A percentile compares a stretch with the other conserved stretches of the same genome.
Evolutionary conservation across 768 basidiomycete genomes (phyloP).

Genomic region (Mycena alexandri): DNA sequence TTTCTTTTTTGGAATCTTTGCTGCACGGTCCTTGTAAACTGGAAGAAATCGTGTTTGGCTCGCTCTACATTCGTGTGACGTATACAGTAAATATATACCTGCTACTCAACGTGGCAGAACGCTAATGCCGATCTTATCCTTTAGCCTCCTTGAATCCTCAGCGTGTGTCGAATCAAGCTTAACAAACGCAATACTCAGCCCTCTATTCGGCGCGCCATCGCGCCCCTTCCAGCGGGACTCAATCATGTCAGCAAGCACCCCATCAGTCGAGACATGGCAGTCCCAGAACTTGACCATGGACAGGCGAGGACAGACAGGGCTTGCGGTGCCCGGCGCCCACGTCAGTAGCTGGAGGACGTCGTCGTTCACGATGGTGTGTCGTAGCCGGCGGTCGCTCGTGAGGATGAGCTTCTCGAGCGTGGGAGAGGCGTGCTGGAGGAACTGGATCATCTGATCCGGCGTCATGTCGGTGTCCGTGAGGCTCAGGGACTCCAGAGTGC

Average conservation of each 20-base stretch:
- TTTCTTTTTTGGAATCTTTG: no score
- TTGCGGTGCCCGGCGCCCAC: constrained; percentile 6
- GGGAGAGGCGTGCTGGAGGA: constrained; percentile 30
- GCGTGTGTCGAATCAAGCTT: constrained; percentile 37
- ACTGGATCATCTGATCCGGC: constrained; percentile 32
- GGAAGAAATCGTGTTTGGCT: no score
- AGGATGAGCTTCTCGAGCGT: constrained; percentile 37
- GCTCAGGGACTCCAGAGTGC: constrained; percentile 33
- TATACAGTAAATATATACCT: no score
- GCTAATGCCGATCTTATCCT: constrained; percentile 31
- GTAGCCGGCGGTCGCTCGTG: constrained; percentile 32
- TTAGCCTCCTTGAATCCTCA: constrained; percentile 33
- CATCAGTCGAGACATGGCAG: constrained; percentile 43
- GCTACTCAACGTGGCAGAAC: constrained; percentile 22
- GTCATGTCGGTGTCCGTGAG: constrained; percentile 37
- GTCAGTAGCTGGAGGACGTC: constrained; percentile 38
- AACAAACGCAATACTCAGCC: constrained; percentile 37
- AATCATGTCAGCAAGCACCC: constrained; percentile 47
- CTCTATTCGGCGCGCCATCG: constrained; percentile 24
- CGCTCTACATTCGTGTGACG: no score
- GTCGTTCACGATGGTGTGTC: constrained; percentile 37
- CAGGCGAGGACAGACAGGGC: constrained; percentile 40
- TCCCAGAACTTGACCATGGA: constrained; percentile 43
- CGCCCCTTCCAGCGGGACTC: constrained; percentile 42
- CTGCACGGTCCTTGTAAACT: no score